Evolutionary conservation across 176 grass and related monocot species (phyloP).

Genomic region (Zizania latifolia): DNA sequence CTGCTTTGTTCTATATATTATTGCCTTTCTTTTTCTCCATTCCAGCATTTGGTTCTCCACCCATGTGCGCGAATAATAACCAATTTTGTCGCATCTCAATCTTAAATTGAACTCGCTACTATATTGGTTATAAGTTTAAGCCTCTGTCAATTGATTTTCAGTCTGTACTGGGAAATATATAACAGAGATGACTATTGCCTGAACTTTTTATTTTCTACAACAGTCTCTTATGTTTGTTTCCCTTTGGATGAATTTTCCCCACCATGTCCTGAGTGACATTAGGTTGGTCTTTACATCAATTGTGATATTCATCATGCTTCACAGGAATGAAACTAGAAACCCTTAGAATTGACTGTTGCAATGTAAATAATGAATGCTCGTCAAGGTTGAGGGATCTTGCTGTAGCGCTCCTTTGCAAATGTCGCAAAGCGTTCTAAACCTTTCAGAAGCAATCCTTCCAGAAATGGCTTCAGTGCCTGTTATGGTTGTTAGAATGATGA

Average conservation of each 20-base stretch:
- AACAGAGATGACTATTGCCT: background rate
- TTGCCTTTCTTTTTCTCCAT: background rate
- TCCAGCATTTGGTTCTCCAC: background rate
- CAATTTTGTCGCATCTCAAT: background rate
- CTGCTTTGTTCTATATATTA: background rate
- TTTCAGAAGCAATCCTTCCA: conserved; percentile 68
- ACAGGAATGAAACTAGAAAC: background rate
- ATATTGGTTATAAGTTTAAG: too few species aligned
- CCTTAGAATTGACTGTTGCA: background rate
- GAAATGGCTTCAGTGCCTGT: conserved; percentile 86
- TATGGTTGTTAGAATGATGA: conserved; percentile 21
- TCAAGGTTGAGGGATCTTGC: conserved; percentile 49
- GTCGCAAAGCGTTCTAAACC: conserved; percentile 62
- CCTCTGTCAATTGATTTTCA: too few species aligned
- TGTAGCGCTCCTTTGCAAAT: conserved; percentile 55
- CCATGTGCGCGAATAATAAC: background rate
- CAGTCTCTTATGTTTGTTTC: background rate
- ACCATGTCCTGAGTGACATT: background rate
- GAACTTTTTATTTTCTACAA: conserved; percentile 11
- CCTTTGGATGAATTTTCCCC: background rate
- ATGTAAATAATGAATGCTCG: background rate
- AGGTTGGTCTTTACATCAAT: conserved; percentile 3
- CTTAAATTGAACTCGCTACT: background rate
- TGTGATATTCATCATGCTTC: background rate
- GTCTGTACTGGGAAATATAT: too few species aligned